Percentiles rank a stretch among this genome's conserved stretches.
These are phyloP conservation scores for Gyrodon lividus DNA, from an alignment of 768 basidiomycete genomes.

Conservation along the genomic window DNA sequence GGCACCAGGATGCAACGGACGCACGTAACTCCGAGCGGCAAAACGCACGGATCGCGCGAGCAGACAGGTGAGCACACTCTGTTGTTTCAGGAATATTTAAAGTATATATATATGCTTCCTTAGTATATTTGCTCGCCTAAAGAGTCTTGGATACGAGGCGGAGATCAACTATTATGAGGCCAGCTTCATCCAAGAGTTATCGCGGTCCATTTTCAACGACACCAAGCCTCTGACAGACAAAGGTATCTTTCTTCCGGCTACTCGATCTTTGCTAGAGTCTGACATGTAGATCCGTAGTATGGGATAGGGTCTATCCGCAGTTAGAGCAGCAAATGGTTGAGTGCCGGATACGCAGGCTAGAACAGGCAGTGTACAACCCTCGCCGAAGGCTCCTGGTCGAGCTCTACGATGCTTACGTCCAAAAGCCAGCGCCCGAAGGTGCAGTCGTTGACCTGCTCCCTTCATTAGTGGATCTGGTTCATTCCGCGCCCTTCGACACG, in stretches of 20 bases:
- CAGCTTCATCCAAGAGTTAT: background rate
- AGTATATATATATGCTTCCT: background rate
- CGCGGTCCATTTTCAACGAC: conserved; percentile 1
- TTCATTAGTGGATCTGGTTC: too few relatives aligned
- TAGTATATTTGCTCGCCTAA: conserved; percentile 10
- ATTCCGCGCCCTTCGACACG: background rate
- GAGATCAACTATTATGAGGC: background rate
- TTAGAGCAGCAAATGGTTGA: background rate
- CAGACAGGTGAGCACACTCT: background rate
- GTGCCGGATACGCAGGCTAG: background rate
- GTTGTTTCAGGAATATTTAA: background rate
- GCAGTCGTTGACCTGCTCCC: too few relatives aligned
- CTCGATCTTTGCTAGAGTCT: too few relatives aligned
- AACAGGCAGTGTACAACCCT: background rate
- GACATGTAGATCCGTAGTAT: conserved; percentile 1
- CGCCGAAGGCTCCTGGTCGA: too few relatives aligned
- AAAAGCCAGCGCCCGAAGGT: too few relatives aligned
- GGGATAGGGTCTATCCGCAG: conserved; percentile 8
- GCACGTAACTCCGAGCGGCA: background rate
- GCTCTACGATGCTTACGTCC: too few relatives aligned
- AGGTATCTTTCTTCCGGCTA: conserved; percentile 1
- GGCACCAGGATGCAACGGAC: background rate
- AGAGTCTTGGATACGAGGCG: conserved; percentile 2
- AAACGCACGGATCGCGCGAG: background rate
- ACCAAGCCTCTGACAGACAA: conserved; percentile 11